Conservation (phyloP, 2,329 filamentous ascomycete genomes). For the Raffaelea ambrosiae region DNA sequence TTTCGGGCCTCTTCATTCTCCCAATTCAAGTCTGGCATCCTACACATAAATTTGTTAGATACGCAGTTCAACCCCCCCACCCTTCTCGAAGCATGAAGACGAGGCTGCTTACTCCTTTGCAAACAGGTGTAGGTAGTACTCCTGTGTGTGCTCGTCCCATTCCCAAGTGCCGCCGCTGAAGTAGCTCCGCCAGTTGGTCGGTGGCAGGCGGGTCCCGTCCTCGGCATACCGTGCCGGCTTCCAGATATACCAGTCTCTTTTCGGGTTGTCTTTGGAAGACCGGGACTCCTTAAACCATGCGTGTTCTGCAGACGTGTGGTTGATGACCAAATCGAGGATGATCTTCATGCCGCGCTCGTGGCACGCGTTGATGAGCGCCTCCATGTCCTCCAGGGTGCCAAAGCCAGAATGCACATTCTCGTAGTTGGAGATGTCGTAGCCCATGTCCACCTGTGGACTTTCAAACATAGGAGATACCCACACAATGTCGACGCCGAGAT, state of each 20-base stretch:
- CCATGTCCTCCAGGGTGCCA: conserved; percentile 56
- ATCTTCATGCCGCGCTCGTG: conserved; percentile 48
- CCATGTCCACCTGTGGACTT: conserved; percentile 45
- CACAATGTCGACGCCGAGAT: conserved; percentile 50
- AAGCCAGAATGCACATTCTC: conserved; percentile 41
- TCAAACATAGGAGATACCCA: conserved; percentile 45
- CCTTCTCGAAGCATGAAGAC: neutral
- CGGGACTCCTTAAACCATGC: conserved; percentile 61
- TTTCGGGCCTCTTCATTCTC: conserved; percentile 58
- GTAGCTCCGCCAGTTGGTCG: conserved; percentile 64
- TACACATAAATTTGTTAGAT: conserved; percentile 20
- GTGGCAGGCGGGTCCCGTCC: conserved; percentile 56
- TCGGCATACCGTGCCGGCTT: conserved; percentile 29
- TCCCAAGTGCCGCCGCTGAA: conserved; percentile 57
- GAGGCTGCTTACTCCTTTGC: conserved; percentile 27
- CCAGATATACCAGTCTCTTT: conserved; percentile 45
- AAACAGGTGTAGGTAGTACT: conserved; percentile 73
- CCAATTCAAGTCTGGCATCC: conserved; percentile 85
- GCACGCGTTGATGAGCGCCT: conserved; percentile 47
- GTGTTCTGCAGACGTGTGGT: conserved; percentile 66
- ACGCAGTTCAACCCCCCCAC: conserved; percentile 19
- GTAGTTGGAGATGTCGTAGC: conserved; percentile 59
- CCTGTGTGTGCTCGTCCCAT: conserved; percentile 59
- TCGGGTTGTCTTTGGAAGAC: conserved; percentile 50
- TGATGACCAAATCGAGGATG: conserved; percentile 65